Conservation (phyloP, 225 moss, liverwort and hornwort species). For the Asterella californica region DNA sequence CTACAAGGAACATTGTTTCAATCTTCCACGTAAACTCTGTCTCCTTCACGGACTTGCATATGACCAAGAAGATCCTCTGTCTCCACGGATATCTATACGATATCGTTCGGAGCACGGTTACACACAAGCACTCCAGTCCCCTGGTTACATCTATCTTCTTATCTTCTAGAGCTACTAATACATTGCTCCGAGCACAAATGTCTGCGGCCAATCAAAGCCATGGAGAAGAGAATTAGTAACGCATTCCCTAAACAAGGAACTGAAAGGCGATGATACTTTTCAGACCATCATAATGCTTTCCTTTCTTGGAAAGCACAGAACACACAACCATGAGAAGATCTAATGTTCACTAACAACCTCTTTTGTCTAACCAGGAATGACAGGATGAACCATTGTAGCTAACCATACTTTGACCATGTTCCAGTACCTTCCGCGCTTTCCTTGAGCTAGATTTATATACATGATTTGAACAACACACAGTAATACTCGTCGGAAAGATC, state of each 20-base stretch:
- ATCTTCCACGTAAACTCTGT: background rate
- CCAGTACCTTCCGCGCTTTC: background rate
- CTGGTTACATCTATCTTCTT: slow-evolving; percentile 1
- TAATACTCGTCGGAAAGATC: background rate
- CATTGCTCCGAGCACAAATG: slow-evolving; percentile 10
- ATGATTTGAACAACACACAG: too few species aligned
- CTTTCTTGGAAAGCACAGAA: too few species aligned
- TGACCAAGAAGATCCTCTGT: background rate
- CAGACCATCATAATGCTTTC: too few species aligned
- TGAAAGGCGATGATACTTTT: background rate
- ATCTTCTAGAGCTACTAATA: slow-evolving; percentile 1
- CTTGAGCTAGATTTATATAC: too few species aligned
- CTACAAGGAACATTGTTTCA: background rate
- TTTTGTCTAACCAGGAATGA: too few species aligned
- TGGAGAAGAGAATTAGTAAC: background rate
- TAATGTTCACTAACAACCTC: too few species aligned
- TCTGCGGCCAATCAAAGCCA: background rate
- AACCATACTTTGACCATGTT: too few species aligned
- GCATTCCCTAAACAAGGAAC: background rate
- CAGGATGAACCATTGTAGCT: too few species aligned
- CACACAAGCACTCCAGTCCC: background rate
- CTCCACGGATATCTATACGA: background rate
- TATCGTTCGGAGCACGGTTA: background rate
- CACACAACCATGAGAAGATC: too few species aligned
- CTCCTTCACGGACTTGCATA: background rate